Percentiles rank a stretch among this genome's conserved stretches.
Evolutionary conservation across 345 rosid genomes (phyloP).

Genomic region (Bretschneidera sinensis): DNA sequence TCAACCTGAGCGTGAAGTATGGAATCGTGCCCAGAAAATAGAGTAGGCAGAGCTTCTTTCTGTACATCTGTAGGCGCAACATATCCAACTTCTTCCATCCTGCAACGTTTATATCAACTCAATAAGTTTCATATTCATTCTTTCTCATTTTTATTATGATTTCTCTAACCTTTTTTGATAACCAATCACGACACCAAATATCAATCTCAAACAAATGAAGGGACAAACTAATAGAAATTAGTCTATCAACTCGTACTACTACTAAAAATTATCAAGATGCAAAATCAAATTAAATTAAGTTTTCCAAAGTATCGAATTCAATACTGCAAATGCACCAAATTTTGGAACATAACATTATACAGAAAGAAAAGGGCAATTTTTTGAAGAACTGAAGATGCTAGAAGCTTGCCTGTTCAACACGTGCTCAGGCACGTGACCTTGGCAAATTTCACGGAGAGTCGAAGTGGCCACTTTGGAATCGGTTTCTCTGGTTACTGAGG

Average conservation of each 20-base stretch:
- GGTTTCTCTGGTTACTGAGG: slow-evolving; percentile 5
- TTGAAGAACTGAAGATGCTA: neutral
- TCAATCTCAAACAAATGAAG: neutral
- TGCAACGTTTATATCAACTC: slow-evolving; percentile 19
- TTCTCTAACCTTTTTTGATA: too few species aligned
- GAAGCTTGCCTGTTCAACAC: slow-evolving; percentile 39
- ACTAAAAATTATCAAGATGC: neutral
- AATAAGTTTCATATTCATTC: neutral
- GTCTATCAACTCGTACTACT: neutral
- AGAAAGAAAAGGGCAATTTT: neutral
- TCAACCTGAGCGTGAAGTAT: slow-evolving; percentile 86
- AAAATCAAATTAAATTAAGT: too few species aligned
- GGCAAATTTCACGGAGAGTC: slow-evolving; percentile 41
- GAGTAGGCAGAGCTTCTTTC: slow-evolving; percentile 63
- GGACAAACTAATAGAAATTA: neutral
- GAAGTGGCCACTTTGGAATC: neutral
- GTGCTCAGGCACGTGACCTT: slow-evolving; percentile 46
- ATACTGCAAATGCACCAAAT: neutral
- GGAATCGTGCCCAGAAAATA: slow-evolving; percentile 68
- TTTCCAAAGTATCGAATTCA: neutral
- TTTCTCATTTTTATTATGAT: too few species aligned
- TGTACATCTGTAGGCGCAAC: slow-evolving; percentile 59
- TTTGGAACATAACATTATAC: neutral
- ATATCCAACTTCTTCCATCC: slow-evolving; percentile 71
- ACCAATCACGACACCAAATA: neutral